Evolutionary conservation across 257 asterid genomes (phyloP).

Genomic region (Solanum dulcamara): DNA sequence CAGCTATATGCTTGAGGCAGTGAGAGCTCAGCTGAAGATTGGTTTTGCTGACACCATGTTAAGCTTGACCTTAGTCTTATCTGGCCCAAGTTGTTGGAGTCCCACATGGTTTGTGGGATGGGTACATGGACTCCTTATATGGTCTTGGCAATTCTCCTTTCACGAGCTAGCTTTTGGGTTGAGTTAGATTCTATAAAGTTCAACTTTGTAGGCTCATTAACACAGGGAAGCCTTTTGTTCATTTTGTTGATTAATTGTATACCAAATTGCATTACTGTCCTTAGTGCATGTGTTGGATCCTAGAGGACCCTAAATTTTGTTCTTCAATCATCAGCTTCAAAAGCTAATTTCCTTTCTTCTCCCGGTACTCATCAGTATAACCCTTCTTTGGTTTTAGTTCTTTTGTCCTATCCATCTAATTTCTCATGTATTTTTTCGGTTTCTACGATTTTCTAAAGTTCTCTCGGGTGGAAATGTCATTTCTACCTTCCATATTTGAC

Average conservation of each 20-base stretch:
- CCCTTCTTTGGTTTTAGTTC: background rate
- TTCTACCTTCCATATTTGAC: background rate
- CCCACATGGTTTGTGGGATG: background rate
- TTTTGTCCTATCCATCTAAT: background rate
- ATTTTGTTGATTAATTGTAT: background rate
- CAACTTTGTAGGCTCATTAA: background rate
- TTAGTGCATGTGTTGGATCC: no score
- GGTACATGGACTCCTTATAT: background rate
- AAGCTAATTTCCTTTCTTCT: background rate
- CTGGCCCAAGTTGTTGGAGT: background rate
- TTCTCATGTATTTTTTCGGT: background rate
- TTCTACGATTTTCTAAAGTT: background rate
- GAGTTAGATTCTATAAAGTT: background rate
- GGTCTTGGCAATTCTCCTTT: background rate
- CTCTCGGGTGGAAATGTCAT: background rate
- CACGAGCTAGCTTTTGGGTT: background rate
- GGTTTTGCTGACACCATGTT: constrained; percentile 10
- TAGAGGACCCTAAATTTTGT: background rate
- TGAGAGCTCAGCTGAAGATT: background rate
- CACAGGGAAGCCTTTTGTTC: background rate
- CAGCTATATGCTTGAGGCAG: background rate
- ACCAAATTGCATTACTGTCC: no score
- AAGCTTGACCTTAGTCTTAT: background rate
- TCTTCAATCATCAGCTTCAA: background rate
- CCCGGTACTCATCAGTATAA: background rate